Evolutionary conservation across 306 rosid genomes (phyloP).

Genomic region (Castanea crenata): DNA sequence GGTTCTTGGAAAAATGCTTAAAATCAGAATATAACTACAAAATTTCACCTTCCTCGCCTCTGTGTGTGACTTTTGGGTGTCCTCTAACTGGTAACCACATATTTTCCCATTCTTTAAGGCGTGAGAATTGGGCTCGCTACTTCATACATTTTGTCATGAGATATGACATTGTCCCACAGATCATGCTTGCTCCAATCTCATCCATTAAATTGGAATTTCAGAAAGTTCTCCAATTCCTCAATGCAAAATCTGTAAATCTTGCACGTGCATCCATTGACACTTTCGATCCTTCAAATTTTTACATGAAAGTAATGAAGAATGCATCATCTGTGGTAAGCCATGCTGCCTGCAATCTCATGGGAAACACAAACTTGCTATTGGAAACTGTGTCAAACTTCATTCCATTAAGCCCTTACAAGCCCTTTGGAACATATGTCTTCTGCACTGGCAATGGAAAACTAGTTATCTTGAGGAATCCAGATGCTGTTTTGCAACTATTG

Average conservation of each 20-base stretch:
- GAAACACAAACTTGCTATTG: constrained; percentile 55
- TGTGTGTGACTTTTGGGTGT: constrained; percentile 75
- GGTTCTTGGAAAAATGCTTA: constrained; percentile 46
- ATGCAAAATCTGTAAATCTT: neutral
- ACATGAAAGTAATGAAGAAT: constrained; percentile 45
- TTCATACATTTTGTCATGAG: constrained; percentile 62
- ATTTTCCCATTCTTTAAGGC: constrained; percentile 68
- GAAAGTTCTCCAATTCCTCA: constrained; percentile 31
- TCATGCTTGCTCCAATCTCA: constrained; percentile 63
- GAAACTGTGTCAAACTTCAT: constrained; percentile 50
- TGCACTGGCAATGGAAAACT: constrained; percentile 46
- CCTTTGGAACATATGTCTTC: constrained; percentile 72
- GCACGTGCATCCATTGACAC: neutral
- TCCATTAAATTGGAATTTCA: constrained; percentile 24
- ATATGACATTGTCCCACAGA: constrained; percentile 65
- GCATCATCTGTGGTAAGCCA: constrained; percentile 50
- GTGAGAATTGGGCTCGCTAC: constrained; percentile 65
- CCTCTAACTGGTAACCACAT: constrained; percentile 70
- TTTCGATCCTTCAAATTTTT: constrained; percentile 25
- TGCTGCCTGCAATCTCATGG: constrained; percentile 69
- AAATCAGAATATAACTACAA: neutral
- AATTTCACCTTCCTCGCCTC: neutral
- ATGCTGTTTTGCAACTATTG: constrained; percentile 71
- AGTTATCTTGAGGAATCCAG: constrained; percentile 46
- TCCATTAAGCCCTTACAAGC: constrained; percentile 71